Conservation (phyloP, 2,329 filamentous ascomycete species). For the Trichoderma sp. region DNA sequence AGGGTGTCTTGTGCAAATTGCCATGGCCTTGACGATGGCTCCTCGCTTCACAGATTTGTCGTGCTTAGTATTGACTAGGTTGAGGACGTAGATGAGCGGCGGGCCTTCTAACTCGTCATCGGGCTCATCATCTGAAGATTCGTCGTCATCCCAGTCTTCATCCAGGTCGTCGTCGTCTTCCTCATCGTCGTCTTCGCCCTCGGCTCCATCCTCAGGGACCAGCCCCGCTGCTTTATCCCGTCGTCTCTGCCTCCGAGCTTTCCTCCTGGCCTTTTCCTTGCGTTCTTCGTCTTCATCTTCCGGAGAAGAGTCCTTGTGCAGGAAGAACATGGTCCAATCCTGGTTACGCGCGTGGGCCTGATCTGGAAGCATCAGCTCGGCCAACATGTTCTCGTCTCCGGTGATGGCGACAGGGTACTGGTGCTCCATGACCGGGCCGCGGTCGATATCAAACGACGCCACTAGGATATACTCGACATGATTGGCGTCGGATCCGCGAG, state of each 20-base stretch:
- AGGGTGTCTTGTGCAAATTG: constrained; percentile 94
- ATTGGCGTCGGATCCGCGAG: constrained; percentile 72
- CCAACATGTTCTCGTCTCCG: constrained; percentile 96
- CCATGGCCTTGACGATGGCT: constrained; percentile 96
- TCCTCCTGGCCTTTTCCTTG: constrained; percentile 56
- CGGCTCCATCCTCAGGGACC: constrained; percentile 46
- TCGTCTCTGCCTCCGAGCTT: constrained; percentile 52
- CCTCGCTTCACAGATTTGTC: constrained; percentile 92
- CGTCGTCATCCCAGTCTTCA: constrained; percentile 51
- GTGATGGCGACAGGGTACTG: constrained; percentile 95
- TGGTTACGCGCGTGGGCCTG: constrained; percentile 93
- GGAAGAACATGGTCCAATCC: constrained; percentile 99
- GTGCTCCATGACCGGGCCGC: constrained; percentile 96
- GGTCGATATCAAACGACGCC: constrained; percentile 95
- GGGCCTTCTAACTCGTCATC: constrained; percentile 78
- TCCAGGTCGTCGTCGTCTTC: constrained; percentile 51
- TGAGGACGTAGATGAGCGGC: constrained; percentile 93
- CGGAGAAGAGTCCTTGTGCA: constrained; percentile 90
- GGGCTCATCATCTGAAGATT: constrained; percentile 62
- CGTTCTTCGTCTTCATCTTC: constrained; percentile 77
- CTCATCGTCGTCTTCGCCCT: constrained; percentile 49
- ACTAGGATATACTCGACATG: constrained; percentile 99
- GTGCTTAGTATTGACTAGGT: constrained; percentile 96
- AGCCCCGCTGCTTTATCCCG: constrained; percentile 54
- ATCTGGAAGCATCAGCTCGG: constrained; percentile 97